Evolutionary conservation across 2,329 filamentous ascomycete species (phyloP).

Genomic region (Sclerotinia minor): DNA sequence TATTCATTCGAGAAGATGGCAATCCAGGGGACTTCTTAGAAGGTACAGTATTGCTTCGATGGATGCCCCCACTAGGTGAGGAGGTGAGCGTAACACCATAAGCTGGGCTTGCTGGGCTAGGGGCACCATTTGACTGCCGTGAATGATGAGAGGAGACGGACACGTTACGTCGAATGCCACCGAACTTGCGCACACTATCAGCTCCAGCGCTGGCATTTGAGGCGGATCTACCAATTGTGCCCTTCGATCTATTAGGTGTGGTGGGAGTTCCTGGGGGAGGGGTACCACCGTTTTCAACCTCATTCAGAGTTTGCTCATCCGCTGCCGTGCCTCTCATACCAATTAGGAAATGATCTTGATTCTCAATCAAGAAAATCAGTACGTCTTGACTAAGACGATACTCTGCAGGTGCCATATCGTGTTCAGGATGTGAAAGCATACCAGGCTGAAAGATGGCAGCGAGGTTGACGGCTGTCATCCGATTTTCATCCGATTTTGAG

Average conservation of each 20-base stretch:
- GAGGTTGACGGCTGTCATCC: conserved; percentile 93
- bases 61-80: conserved; percentile 57
- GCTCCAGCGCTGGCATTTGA: conserved; percentile 88
- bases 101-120: conserved; percentile 67
- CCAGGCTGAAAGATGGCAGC: conserved; percentile 98
- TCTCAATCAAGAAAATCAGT: conserved; percentile 95
- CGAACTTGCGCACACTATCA: conserved; percentile 80
- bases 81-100: conserved; percentile 56
- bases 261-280: conserved; percentile 52
- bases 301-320: conserved; percentile 70
- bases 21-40: conserved; percentile 82
- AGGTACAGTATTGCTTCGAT: conserved; percentile 87
- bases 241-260: conserved; percentile 54
- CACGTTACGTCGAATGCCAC: conserved; percentile 78
- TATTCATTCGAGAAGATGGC: conserved; percentile 65
- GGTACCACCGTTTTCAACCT: conserved; percentile 69
- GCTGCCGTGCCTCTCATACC: conserved; percentile 99
- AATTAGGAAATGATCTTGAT: conserved; percentile 97
- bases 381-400: conserved; percentile 96
- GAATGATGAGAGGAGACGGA: conserved; percentile 91
- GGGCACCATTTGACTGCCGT: conserved; percentile 67
- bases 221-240: conserved; percentile 68
- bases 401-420: conserved; percentile 93
- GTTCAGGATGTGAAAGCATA: conserved; percentile 87
- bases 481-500: conserved; percentile 92